These are phyloP conservation scores for Clathrus columnatus DNA, from an alignment of 768 basidiomycete species.

Conservation along the genomic window DNA sequence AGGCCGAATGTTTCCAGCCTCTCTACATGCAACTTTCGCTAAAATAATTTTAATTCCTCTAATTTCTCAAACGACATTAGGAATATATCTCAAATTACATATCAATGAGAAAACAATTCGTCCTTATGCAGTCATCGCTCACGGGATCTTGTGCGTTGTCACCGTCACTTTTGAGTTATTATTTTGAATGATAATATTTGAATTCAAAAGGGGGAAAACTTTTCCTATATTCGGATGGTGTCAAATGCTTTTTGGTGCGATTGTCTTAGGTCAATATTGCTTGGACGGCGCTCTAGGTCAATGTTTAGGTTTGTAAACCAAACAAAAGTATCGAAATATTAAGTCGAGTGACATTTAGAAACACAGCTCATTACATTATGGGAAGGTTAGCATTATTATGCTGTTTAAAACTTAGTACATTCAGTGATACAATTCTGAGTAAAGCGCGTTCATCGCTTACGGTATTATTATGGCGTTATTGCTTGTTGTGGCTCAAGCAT, in stretches of 20 bases:
- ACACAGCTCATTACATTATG: slow-evolving; percentile 12
- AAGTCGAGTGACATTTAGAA: not conserved
- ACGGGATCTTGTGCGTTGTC: slow-evolving; percentile 46
- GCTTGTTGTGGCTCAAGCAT: slow-evolving; percentile 66
- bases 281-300: slow-evolving; percentile 69
- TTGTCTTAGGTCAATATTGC: slow-evolving; percentile 70
- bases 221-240: slow-evolving; percentile 85
- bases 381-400: not conserved
- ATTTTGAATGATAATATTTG: not conserved
- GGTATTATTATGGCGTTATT: slow-evolving; percentile 73
- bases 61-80: slow-evolving; percentile 54
- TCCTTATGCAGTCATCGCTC: slow-evolving; percentile 58
- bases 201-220: slow-evolving; percentile 41
- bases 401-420: slow-evolving; percentile 27
- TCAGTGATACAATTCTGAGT: not conserved
- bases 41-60: slow-evolving; percentile 60
- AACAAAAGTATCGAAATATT: not conserved
- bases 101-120: slow-evolving; percentile 70
- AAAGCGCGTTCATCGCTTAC: slow-evolving; percentile 85
- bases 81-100: slow-evolving; percentile 88
- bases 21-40: slow-evolving; percentile 65
- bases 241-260: slow-evolving; percentile 82
- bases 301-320: slow-evolving; percentile 49
- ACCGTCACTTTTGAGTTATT: not conserved
- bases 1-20: slow-evolving; percentile 67